Conservation (phyloP, 2,329 filamentous ascomycete genomes). For the Monascus ruber region DNA sequence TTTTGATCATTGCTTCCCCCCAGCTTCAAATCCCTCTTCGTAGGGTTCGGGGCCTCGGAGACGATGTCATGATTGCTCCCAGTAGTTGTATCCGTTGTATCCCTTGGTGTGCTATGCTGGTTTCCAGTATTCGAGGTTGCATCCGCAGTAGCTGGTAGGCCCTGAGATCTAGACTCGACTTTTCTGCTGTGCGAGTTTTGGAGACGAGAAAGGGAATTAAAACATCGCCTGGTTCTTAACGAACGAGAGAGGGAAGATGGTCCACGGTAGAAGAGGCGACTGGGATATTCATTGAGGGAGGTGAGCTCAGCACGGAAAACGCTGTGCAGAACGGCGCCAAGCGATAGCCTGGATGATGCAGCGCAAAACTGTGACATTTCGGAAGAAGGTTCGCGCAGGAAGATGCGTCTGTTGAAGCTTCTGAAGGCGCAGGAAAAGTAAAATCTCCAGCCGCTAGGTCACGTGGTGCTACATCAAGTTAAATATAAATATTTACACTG, state of each 20-base stretch:
- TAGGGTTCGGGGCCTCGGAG: no score
- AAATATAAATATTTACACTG: no score
- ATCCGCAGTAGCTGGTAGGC: background rate
- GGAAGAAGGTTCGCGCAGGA: background rate
- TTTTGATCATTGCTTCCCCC: background rate
- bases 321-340: no score
- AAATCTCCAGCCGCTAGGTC: no score
- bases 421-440: background rate
- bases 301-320: no score
- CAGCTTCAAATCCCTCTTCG: no score
- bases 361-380: no score
- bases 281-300: no score
- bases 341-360: no score
- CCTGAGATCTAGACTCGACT: background rate
- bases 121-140: background rate
- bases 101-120: background rate
- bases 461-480: no score
- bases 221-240: background rate
- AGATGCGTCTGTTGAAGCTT: background rate
- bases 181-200: background rate
- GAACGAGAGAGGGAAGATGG: background rate
- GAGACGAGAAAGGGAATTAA: background rate
- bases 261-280: background rate
- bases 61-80: no score
- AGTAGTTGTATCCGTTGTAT: background rate